Evolutionary conservation across 495 filamentous ascomycete genomes (phyloP), one percentile per base, ranked within the genome.

Genomic region (Glonium stellatum): DNA sequence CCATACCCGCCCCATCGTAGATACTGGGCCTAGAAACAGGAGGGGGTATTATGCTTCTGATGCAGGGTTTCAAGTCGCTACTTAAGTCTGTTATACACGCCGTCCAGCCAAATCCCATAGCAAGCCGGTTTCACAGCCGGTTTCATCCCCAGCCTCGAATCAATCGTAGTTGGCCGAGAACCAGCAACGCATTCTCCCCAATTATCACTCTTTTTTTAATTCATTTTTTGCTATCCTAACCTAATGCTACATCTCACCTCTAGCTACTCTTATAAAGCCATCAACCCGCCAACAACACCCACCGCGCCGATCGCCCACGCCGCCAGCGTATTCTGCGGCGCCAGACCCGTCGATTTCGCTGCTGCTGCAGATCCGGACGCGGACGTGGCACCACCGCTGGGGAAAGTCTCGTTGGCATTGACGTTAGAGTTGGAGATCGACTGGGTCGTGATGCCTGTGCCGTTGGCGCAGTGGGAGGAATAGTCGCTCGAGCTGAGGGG

Each of bases 401-500:
- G 18, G 12, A 27, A 50, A 1, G 61, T 15, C 15, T 46, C 11
- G 39, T 59, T 62, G 49, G 34, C 70, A 57, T 50, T 59, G n/a
- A 48, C 35, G 27, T 52, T 65, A 4, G 25, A 19, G 10, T 73
- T 71, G 21, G 48, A 51, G 52, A 73, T 72, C 5, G 69, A 11
- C 4, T 62, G 62, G 0, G 71, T 74, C 1, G 61, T 64, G 63
- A 84, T 66, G 34, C 78, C 79, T 35, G 79, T 82, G 46, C 72
- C 74, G 66, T 86, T 85, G 31, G 62, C 68, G 69, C 83, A 86
- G 44, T 74, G 57, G 8, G 58, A 39, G 42, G 57, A 67, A 67
- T 82, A 86, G 12, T 73, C 67, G 3, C 64, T 22, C 8, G 70
- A 61, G 13, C 69, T 71, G 41, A 78, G 71, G 10, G 69, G 18